Conservation (phyloP, 495 filamentous ascomycete species). For the Penicillium canariense region DNA sequence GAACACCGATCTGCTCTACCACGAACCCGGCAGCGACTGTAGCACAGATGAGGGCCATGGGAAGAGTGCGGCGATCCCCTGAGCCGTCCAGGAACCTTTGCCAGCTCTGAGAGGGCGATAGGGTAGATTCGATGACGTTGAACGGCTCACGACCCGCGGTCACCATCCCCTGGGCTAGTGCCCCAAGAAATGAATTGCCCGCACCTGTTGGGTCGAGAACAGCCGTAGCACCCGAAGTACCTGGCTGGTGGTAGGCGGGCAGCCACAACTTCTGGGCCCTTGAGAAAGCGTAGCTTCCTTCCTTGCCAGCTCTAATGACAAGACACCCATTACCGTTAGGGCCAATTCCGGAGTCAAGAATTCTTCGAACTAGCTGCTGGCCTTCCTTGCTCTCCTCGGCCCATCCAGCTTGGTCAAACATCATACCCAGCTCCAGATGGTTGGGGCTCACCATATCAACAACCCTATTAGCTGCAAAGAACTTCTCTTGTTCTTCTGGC, state of each 20-base stretch:
- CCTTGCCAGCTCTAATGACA: conserved; percentile 56
- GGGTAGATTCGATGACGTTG: conserved; percentile 33
- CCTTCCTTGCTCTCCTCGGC: conserved; percentile 45
- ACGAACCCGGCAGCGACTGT: conserved; percentile 89
- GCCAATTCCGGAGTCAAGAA: conserved; percentile 55
- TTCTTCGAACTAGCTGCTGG: conserved; percentile 51
- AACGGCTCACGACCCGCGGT: conserved; percentile 46
- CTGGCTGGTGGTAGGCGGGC: conserved; percentile 56
- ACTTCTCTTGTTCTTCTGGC: conserved; percentile 69
- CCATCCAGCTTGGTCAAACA: conserved; percentile 66
- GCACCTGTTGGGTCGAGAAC: conserved; percentile 95
- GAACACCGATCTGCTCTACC: conserved; percentile 90
- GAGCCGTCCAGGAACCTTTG: conserved; percentile 24
- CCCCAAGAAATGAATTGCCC: conserved; percentile 90
- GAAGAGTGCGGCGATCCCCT: conserved; percentile 44
- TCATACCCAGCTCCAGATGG: conserved; percentile 75
- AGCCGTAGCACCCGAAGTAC: conserved; percentile 31
- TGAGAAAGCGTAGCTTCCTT: conserved; percentile 55
- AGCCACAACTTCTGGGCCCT: conserved; percentile 40
- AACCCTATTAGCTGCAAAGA: conserved; percentile 64
- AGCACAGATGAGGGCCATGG: conserved; percentile 72
- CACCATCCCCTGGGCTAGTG: conserved; percentile 70
- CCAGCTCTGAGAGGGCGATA: conserved; percentile 36
- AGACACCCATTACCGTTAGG: conserved; percentile 43
- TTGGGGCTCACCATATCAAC: conserved; percentile 90